Evolutionary conservation across 75 land plant species (phyloP).

Genomic region (Sequoia sempervirens): DNA sequence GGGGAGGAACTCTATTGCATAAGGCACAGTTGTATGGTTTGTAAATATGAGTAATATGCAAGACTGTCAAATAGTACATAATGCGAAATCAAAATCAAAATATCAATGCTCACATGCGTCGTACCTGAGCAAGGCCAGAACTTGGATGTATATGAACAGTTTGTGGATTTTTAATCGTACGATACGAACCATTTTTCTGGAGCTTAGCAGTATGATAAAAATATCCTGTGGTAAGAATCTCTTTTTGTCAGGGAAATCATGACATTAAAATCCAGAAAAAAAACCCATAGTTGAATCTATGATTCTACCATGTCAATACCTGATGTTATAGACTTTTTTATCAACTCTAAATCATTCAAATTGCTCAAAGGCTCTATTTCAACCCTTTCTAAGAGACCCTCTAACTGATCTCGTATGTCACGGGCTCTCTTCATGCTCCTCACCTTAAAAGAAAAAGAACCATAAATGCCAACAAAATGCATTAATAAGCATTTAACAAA

Average conservation of each 20-base stretch:
- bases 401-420: conserved; percentile 92
- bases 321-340: conserved; percentile 87
- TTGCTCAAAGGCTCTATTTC: conserved; percentile 82
- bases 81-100: not conserved
- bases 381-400: conserved; percentile 89
- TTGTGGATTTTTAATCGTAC: conserved; percentile 94
- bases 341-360: conserved; percentile 67
- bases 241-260: not conserved
- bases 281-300: not conserved
- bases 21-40: not conserved
- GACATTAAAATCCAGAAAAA: not conserved
- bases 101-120: conserved; percentile 5
- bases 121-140: conserved; percentile 89
- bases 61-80: not conserved
- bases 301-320: conserved; percentile 27
- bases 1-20: not conserved
- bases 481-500: not conserved
- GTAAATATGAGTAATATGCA: not conserved
- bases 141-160: conserved; percentile 95
- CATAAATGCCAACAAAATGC: not conserved
- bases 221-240: conserved; percentile 43
- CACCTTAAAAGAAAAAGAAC: conserved; percentile 43
- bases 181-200: conserved; percentile 86
- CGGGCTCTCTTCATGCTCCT: conserved; percentile 98
- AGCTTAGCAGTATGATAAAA: conserved; percentile 89